A percentile compares a stretch with the other conserved stretches of the same genome.
Evolutionary conservation across 306 rosid species (phyloP).

Genomic region (Castanea mollissima): DNA sequence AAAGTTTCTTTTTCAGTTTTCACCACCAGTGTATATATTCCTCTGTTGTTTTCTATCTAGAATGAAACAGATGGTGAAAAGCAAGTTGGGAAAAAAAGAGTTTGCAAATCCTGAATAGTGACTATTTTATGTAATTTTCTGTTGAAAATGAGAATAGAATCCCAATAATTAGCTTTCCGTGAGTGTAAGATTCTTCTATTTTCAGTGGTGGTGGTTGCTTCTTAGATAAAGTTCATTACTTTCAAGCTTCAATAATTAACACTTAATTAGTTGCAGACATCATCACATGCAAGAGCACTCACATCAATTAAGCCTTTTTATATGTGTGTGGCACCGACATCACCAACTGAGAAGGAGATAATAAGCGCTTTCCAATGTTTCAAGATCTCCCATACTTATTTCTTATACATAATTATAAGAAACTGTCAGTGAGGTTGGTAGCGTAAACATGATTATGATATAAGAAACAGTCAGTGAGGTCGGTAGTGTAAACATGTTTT

Average conservation of each 20-base stretch:
- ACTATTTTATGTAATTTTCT: not conserved
- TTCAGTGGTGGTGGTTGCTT: conserved; percentile 14
- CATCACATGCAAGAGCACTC: not conserved
- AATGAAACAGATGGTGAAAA: not conserved
- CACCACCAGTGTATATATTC: conserved; percentile 14
- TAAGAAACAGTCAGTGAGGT: not conserved
- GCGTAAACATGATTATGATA: not conserved
- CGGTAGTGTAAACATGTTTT: not conserved
- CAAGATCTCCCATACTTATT: not conserved
- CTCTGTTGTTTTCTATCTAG: not conserved
- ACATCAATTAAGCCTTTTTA: not conserved
- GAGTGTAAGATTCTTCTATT: conserved; percentile 27
- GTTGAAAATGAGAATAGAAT: conserved; percentile 17
- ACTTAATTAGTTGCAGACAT: not conserved
- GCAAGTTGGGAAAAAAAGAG: not conserved
- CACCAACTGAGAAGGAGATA: not conserved
- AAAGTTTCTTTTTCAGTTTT: not conserved
- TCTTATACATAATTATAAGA: not conserved
- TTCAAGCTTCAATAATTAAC: not conserved
- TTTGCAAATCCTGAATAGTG: not conserved
- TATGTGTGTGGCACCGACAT: conserved; percentile 11
- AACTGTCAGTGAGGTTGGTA: not conserved
- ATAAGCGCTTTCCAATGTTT: not conserved
- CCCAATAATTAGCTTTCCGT: conserved; percentile 11
- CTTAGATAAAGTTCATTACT: not conserved